Evolutionary conservation across 2,329 filamentous ascomycete genomes (phyloP).

Genomic region (Paracoccidioides lutzii): DNA sequence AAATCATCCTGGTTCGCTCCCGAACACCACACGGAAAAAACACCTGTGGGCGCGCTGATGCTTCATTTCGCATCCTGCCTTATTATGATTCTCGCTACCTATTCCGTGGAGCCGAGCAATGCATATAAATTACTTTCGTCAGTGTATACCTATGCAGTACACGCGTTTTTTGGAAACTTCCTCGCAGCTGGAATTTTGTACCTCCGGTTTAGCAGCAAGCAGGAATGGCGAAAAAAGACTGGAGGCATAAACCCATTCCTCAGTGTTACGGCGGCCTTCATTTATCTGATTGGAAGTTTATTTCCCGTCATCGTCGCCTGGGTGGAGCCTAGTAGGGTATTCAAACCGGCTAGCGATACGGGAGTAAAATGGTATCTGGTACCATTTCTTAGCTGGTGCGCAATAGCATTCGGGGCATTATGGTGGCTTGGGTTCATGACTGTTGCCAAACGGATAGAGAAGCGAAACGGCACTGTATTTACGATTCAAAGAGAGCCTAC

Average conservation of each 20-base stretch:
- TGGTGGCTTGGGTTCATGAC: conserved; percentile 3
- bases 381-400: conserved; percentile 1
- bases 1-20: conserved; percentile 2
- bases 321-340: conserved; percentile 1
- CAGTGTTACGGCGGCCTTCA: neutral
- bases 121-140: conserved; percentile 23
- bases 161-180: conserved; percentile 21
- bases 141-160: conserved; percentile 32
- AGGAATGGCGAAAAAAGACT: conserved; percentile 1
- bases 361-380: conserved; percentile 1
- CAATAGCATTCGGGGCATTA: neutral
- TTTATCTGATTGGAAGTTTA: neutral
- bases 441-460: neutral
- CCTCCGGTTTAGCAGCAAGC: conserved; percentile 8
- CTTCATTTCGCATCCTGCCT: conserved; percentile 28
- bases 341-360: neutral
- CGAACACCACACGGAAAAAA: conserved; percentile 19
- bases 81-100: conserved; percentile 22
- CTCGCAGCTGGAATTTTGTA: conserved; percentile 24
- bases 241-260: neutral
- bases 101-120: conserved; percentile 12
- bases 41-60: conserved; percentile 26
- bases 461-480: conserved; percentile 1
- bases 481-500: neutral
- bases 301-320: conserved; percentile 1